Conservation (phyloP, 2,329 filamentous ascomycete species). For the Hypoxylon rubiginosum region DNA sequence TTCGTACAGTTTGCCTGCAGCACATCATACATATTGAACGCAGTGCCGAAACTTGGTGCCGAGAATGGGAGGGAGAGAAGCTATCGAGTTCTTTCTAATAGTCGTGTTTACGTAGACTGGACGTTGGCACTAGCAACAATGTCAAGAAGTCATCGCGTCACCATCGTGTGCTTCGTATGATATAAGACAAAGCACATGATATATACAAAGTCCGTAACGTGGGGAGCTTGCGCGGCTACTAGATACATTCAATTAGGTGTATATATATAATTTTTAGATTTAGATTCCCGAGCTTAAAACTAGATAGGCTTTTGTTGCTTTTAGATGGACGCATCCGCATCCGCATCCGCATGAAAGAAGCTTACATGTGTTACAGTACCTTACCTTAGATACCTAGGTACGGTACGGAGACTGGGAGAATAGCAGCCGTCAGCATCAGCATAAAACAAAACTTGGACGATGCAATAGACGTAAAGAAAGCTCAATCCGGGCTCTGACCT, state of each 20-base stretch:
- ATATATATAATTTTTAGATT: not conserved
- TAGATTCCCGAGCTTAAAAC: not conserved
- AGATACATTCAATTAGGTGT: not conserved
- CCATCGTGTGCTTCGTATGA: constrained; percentile 11
- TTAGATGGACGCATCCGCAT: not conserved
- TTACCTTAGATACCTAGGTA: too few relatives aligned
- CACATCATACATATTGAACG: not conserved
- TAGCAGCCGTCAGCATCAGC: not conserved
- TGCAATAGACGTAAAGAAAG: not conserved
- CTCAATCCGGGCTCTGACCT: not conserved
- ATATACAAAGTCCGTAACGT: not conserved
- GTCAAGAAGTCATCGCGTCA: constrained; percentile 29
- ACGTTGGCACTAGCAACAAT: constrained; percentile 13
- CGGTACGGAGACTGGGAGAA: too few relatives aligned
- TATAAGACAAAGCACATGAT: constrained; percentile 10
- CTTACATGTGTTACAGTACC: too few relatives aligned
- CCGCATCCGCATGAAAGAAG: too few relatives aligned
- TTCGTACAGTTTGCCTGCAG: not conserved
- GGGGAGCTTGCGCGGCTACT: constrained; percentile 29
- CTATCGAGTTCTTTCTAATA: not conserved
- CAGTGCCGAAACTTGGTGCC: not conserved
- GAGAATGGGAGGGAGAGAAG: not conserved
- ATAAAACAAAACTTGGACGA: not conserved
- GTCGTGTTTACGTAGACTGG: constrained; percentile 1
- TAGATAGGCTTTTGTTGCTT: constrained; percentile 5